phyloP scores from a whole-genome alignment of 2,329 filamentous ascomycete species.

The Esteya vermicola region DNA sequence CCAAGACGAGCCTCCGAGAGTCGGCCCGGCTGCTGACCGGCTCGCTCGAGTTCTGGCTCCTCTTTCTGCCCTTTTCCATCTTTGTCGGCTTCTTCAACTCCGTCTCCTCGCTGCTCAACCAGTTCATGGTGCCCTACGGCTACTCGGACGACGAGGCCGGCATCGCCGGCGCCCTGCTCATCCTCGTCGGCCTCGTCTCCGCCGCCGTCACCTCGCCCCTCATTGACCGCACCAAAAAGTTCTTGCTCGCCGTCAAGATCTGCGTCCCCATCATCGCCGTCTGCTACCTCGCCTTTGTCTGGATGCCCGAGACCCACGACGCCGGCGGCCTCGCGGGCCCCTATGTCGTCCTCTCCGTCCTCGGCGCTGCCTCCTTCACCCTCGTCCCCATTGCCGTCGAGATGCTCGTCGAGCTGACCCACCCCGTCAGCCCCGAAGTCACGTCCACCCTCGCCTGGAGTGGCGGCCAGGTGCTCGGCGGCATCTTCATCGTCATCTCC shows the following conservation, averaged over 20 bases:
- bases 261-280: conserved; percentile 60
- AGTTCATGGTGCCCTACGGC: conserved; percentile 76
- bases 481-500: conserved; percentile 69
- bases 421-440: conserved; percentile 76
- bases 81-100: conserved; percentile 94
- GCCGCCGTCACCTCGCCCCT: conserved; percentile 68
- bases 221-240: conserved; percentile 72
- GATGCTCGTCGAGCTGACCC: conserved; percentile 73
- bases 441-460: conserved; percentile 75
- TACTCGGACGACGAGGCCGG: conserved; percentile 76
- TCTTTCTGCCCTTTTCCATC: conserved; percentile 66
- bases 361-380: conserved; percentile 69
- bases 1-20: conserved; percentile 35
- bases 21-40: conserved; percentile 38
- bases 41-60: conserved; percentile 63
- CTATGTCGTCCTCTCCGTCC: conserved; percentile 58
- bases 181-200: conserved; percentile 69
- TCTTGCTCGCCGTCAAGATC: conserved; percentile 57
- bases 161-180: conserved; percentile 78
- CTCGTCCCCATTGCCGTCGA: conserved; percentile 78
- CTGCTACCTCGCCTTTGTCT: conserved; percentile 67
- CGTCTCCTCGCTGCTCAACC: conserved; percentile 74
- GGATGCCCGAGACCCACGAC: conserved; percentile 52
- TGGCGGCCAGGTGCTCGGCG: conserved; percentile 74
- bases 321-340: conserved; percentile 43